These are phyloP conservation scores for Candida yuanshanica DNA, from an alignment of 805 yeast genomes.

Conservation along the genomic window DNA sequence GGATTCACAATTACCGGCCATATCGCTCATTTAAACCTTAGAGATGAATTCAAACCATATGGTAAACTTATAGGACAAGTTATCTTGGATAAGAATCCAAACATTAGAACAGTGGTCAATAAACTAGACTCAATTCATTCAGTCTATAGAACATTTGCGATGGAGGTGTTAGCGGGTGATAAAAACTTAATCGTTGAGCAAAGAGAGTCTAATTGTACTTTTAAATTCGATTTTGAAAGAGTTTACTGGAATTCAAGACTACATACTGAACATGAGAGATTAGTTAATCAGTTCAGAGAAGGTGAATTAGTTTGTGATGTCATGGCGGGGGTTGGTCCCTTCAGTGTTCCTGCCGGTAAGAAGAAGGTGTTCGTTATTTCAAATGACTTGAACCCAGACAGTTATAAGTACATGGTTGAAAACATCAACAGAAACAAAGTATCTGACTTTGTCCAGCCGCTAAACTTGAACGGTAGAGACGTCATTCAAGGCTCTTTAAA, in stretches of 20 bases:
- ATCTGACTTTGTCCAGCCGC: slow-evolving; percentile 49
- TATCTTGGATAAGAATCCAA: slow-evolving; percentile 70
- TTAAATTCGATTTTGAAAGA: slow-evolving; percentile 82
- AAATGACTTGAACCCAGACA: slow-evolving; percentile 88
- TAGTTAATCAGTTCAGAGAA: slow-evolving; percentile 52
- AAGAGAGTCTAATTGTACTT: slow-evolving; percentile 73
- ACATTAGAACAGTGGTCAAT: slow-evolving; percentile 84
- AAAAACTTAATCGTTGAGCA: slow-evolving; percentile 75
- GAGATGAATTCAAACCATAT: slow-evolving; percentile 80
- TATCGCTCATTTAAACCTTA: slow-evolving; percentile 84
- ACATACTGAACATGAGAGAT: slow-evolving; percentile 87
- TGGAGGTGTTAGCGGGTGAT: slow-evolving; percentile 91
- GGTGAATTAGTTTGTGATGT: slow-evolving; percentile 88
- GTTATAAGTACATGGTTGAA: slow-evolving; percentile 60
- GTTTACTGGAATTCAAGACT: slow-evolving; percentile 97
- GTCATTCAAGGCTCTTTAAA: slow-evolving; percentile 61
- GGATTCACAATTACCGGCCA: slow-evolving; percentile 95
- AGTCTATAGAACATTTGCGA: slow-evolving; percentile 83
- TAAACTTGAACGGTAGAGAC: slow-evolving; percentile 76
- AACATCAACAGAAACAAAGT: slow-evolving; percentile 67
- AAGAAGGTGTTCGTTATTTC: slow-evolving; percentile 77
- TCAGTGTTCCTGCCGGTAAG: slow-evolving; percentile 93
- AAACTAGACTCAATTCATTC: slow-evolving; percentile 85
- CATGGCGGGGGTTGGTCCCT: slow-evolving; percentile 98
- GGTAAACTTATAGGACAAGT: slow-evolving; percentile 83